Evolutionary conservation across 768 basidiomycete genomes (phyloP).

Genomic region (Amanita pseudoporphyria): DNA sequence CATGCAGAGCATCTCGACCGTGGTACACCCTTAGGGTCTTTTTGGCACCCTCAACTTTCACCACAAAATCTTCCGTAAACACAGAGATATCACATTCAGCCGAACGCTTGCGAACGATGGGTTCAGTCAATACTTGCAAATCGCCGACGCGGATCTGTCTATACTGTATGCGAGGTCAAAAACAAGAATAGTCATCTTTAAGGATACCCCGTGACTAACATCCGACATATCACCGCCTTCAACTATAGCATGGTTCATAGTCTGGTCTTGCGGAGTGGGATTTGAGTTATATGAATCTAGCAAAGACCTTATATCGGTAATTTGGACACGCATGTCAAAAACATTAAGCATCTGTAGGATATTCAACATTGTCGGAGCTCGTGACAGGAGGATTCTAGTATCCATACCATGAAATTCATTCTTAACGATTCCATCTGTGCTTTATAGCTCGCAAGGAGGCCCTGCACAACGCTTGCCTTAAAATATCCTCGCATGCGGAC

Average conservation of each 20-base stretch:
- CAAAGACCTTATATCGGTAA: not conserved
- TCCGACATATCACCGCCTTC: not conserved
- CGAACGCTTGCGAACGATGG: not conserved
- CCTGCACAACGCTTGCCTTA: not conserved
- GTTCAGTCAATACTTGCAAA: slow-evolving; percentile 1
- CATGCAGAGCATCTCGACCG: not conserved
- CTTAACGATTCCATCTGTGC: not conserved
- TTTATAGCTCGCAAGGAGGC: not conserved
- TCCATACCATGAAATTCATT: not conserved
- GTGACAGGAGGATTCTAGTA: not conserved
- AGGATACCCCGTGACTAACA: not conserved
- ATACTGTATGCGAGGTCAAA: not conserved
- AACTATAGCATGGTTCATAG: not conserved
- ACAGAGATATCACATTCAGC: not conserved
- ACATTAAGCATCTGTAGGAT: not conserved
- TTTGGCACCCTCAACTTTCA: not conserved
- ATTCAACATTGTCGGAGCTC: too few relatives aligned
- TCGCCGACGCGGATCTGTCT: not conserved
- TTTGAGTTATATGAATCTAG: not conserved
- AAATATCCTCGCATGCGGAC: slow-evolving; percentile 2
- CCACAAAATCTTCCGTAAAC: not conserved
- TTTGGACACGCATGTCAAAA: slow-evolving; percentile 2
- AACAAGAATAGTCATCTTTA: not conserved
- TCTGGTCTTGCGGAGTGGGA: too few relatives aligned
- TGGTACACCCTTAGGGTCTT: not conserved